phyloP scores from a whole-genome alignment of 768 basidiomycete genomes.

The Daedaleopsis sinensis region DNA sequence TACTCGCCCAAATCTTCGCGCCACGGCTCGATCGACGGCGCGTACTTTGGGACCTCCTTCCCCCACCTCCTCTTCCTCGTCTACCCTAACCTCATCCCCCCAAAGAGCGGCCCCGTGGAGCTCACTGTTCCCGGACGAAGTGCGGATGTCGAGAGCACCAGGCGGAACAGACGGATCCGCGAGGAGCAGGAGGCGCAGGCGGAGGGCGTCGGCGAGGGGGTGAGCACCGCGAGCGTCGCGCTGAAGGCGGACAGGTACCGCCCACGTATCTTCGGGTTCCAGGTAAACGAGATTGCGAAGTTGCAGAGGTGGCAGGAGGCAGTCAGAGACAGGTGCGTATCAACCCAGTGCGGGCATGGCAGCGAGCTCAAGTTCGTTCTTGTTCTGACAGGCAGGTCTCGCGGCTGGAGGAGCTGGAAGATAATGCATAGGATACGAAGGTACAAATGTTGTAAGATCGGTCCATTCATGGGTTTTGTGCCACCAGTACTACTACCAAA shows the following conservation, averaged over 20 bases:
- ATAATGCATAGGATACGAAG: constrained; percentile 9
- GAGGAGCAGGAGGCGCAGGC: constrained; percentile 56
- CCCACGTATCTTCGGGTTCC: constrained; percentile 96
- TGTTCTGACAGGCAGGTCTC: constrained; percentile 40
- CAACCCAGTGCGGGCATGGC: not conserved
- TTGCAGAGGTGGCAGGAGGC: constrained; percentile 97
- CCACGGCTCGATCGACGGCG: constrained; percentile 97
- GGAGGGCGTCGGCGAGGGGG: constrained; percentile 60
- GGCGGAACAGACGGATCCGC: constrained; percentile 39
- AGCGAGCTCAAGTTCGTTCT: not conserved
- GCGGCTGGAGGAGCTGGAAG: constrained; percentile 43
- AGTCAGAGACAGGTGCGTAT: constrained; percentile 75
- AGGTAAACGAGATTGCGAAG: constrained; percentile 91
- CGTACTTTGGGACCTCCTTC: constrained; percentile 98
- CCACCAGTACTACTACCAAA: not conserved
- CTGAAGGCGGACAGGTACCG: constrained; percentile 90
- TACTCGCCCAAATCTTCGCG: constrained; percentile 97
- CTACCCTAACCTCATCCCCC: constrained; percentile 90
- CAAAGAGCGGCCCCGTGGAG: constrained; percentile 64
- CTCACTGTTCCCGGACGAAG: constrained; percentile 31
- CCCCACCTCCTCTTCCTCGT: constrained; percentile 97
- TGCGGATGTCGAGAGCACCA: constrained; percentile 28
- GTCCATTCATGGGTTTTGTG: not conserved
- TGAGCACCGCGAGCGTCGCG: constrained; percentile 82
- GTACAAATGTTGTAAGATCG: constrained; percentile 5